Evolutionary conservation across 352 stramenopile genomes (phyloP), one percentile per base, ranked within the genome.

Genomic region (Globisporangium heterothallicum): DNA sequence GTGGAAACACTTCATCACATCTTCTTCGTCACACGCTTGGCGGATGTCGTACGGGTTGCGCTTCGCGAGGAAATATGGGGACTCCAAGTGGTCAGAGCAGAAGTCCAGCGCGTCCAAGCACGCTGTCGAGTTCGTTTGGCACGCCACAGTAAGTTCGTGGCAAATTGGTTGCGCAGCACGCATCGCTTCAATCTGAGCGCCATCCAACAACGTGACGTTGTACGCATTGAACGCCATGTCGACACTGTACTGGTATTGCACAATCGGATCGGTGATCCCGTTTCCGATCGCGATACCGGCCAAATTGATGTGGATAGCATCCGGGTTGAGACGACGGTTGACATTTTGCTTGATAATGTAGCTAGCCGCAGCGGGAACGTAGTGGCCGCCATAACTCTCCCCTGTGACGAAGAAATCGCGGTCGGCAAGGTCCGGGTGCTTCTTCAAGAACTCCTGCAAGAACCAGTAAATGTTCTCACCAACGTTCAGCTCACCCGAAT

Each of bases 41-140:
- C 84, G 78, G 16, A 94, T 77, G 51, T 94, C 82, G 58, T 93
- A 92, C 13, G 64, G 68, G 55, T 93, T 93, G 30, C 78, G 74
- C 40, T 65, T 62, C 2, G 76, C 66, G 16, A 50, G 54, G 21
- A 62, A 67, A 50, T 76, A 83, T 12, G 80, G 77, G 41, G 50
- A 51, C 57, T 86, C 69, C 29, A 90, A 51, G 26, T 75, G 57
- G 32, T 56, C 66, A 22, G 72, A 69, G 45, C 82, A 92, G 49
- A 84, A 89, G 12, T 72, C 67, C 22, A 79, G 58, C 2, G 74
- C 78, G 18, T 84, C 64, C 7, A 70, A 41, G 21, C 77, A 91
- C 46, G 38, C 53, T 3, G 48, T 18, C 2, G 53, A 38, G 46
- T 90, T 61, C 9, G 51, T 63, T 53, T 91, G 74, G 42, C 82